phyloP scores from a whole-genome alignment of 805 yeast genomes.

The Kazachstania kunashirensis region DNA sequence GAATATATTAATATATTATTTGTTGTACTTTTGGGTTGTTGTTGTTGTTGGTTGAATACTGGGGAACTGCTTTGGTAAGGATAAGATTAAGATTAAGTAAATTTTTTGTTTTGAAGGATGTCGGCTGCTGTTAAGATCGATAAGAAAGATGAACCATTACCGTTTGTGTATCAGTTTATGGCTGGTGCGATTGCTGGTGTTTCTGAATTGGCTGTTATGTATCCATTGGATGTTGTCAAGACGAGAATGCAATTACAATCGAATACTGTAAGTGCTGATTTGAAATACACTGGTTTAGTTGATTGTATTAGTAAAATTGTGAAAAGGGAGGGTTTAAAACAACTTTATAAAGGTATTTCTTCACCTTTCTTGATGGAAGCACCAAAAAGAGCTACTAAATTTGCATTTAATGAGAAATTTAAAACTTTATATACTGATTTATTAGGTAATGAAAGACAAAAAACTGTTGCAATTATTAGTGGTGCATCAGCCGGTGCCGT shows the following conservation, averaged over 20 bases:
- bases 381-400: constrained; percentile 97
- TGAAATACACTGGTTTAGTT: constrained; percentile 61
- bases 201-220: constrained; percentile 90
- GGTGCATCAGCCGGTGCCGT: constrained; percentile 99
- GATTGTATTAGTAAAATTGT: constrained; percentile 80
- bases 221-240: constrained; percentile 94
- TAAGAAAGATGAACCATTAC: constrained; percentile 38
- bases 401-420: constrained; percentile 97
- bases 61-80: too few species aligned
- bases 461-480: constrained; percentile 75
- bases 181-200: constrained; percentile 97
- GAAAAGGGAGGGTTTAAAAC: constrained; percentile 70
- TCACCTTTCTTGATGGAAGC: constrained; percentile 99
- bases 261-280: constrained; percentile 15
- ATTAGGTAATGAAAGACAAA: constrained; percentile 69
- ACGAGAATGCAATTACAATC: constrained; percentile 35
- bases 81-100: too few species aligned
- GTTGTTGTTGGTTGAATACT: too few species aligned
- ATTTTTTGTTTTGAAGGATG: too few species aligned
- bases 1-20: too few species aligned
- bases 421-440: constrained; percentile 66
- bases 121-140: too few species aligned
- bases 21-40: too few species aligned
- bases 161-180: constrained; percentile 82
- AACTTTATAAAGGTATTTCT: constrained; percentile 85